Base-by-base conservation (phyloP, 2,329 filamentous ascomycete species). In the Arthrobotrys musiformis region DNA sequence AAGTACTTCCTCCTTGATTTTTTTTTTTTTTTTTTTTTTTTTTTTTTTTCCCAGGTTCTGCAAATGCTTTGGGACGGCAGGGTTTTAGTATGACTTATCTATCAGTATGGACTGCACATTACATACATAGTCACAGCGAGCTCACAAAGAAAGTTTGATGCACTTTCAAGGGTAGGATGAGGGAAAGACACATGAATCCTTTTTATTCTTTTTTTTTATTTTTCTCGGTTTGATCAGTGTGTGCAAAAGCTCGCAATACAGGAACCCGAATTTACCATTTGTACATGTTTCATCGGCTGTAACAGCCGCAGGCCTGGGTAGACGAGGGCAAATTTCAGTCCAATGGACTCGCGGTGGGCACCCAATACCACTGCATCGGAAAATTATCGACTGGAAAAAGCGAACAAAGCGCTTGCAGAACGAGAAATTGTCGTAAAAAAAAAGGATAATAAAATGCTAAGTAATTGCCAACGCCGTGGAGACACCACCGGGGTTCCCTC, bases 401-500 rank as follows among this genome's bases (percentile, higher is more conserved):
- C 72, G 72, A 76, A 50, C 72, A 76, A 69, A 76, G 70, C 70
- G 70, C 52, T 75, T 48, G 70, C 70, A 58, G 63, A 69, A 69
- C 70, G 24, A 69, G 70, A 75, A 75, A 69, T 64, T 58, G 46
- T 35, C 11, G 42, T 33, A 52, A 37, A 17, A 63, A 56, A 44
- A 19, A n/a, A n/a, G n/a, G n/a, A 42, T 3, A 42, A 19, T 7
- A 19, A 40, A 40, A 17, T n/a, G n/a, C n/a, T n/a, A 40, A n/a
- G 13, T 4, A n/a, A 1, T 4, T 7, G 13, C 42, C 37, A 67
- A 28, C 9, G 42, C 17, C 30, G 44, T 26, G 40, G 40, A 48
- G 44, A 19, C 26, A 8, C 17, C 22, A 48, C 26, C 46, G 17
- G 24, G 46, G 63, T 46, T 50, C 40, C 33, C 17, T 48, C 46